Evolutionary conservation across 495 filamentous ascomycete genomes (phyloP), one percentile per base, ranked within the genome.

Genomic region (Rhypophila decipiens): DNA sequence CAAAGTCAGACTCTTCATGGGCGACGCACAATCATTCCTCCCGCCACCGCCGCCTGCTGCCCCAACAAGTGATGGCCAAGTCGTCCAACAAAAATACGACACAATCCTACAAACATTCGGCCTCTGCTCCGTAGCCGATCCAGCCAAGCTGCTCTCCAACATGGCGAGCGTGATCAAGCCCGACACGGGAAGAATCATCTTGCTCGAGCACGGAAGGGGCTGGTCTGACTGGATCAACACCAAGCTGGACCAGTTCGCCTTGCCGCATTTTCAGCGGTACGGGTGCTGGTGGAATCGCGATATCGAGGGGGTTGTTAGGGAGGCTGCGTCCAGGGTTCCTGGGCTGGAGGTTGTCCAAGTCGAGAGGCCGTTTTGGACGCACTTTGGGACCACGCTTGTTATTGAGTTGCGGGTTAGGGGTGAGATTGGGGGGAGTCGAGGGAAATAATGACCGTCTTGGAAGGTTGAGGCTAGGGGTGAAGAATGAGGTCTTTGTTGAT

Each of bases 281-380:
- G 93, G 94, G 8, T 98, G 93, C 70, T 97, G 90, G 90, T 95
- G 87, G 83, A 98, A 98, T 67, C 73, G 88, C 42, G 93, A 98
- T 73, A 84, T 98, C 45, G 86, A 84, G 47, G 66, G 65, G 46
- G 79, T 97, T 60, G 80, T 96, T 33, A 66, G 51, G 24, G 65
- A 64, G 27, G 70, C 71, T 5, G 61, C 55, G 21, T 33, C 49
- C 44, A 46, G 75, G 52, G 79, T 90, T 51, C 90, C 86, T 49
- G 91, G 88, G 18, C 66, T 98, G 58, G 86, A 90, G 69, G 71
- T 98, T 38, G 72, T 86, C 19, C 68, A 68, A 45, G 67, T 94
- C 20, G 72, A 82, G 58, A 76, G 81, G 58, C 79, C 80, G 51
- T 65, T 80, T 24, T 79, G 72, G 63, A 47, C 66, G 15, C 87